Evolutionary conservation across 2,329 filamentous ascomycete genomes (phyloP).

Genomic region (Lomentospora prolificans): DNA sequence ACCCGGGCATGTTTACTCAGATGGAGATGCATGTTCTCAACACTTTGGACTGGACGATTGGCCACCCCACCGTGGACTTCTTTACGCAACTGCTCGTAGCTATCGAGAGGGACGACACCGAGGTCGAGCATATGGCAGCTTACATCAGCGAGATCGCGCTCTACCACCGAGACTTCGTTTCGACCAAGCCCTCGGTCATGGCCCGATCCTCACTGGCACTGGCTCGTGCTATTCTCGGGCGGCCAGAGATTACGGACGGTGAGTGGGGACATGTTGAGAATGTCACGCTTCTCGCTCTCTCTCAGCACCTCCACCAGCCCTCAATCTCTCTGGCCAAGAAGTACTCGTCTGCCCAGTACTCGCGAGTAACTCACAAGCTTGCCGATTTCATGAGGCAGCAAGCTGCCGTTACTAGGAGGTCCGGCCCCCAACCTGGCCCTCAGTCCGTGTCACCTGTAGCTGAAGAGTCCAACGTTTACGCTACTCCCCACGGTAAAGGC

Average conservation of each 20-base stretch:
- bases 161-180: conserved; percentile 96
- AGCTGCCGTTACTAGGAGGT: conserved; percentile 42
- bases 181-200: conserved; percentile 82
- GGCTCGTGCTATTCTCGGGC: conserved; percentile 74
- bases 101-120: conserved; percentile 67
- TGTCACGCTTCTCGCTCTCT: conserved; percentile 50
- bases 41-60: conserved; percentile 91
- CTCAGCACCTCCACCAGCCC: conserved; percentile 49
- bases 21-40: conserved; percentile 99
- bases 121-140: conserved; percentile 87
- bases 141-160: conserved; percentile 93
- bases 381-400: conserved; percentile 51
- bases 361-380: conserved; percentile 43
- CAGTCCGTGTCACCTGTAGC: conserved; percentile 51
- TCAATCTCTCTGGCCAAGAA: conserved; percentile 49
- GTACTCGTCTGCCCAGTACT: conserved; percentile 45
- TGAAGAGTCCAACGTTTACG: conserved; percentile 53
- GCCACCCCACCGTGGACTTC: conserved; percentile 90
- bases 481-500: conserved; percentile 65
- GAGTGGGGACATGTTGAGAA: conserved; percentile 70
- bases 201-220: conserved; percentile 79
- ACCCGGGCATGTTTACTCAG: conserved; percentile 99
- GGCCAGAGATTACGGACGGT: conserved; percentile 63
- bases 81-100: conserved; percentile 82
- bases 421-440: conserved; percentile 20